phyloP scores from a whole-genome alignment of 225 moss, liverwort and hornwort genomes.

The Climacium dendroides region DNA sequence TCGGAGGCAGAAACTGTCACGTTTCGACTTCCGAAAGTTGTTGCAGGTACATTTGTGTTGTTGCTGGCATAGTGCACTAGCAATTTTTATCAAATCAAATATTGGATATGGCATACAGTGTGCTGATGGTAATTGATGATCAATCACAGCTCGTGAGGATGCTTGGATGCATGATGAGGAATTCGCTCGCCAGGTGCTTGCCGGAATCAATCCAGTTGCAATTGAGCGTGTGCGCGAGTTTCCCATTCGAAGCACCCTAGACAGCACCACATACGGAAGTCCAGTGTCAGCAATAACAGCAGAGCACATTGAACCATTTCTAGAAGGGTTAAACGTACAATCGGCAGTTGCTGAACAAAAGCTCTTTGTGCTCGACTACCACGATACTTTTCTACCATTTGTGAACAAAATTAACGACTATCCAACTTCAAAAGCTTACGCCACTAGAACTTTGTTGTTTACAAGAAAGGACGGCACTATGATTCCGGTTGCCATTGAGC shows the following conservation, averaged over 20 bases:
- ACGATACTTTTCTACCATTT: constrained; percentile 42
- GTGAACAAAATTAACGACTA: constrained; percentile 34
- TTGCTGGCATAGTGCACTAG: not conserved
- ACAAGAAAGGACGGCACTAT: constrained; percentile 34
- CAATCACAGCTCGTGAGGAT: constrained; percentile 33
- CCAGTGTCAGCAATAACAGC: constrained; percentile 37
- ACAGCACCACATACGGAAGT: constrained; percentile 18
- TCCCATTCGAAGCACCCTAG: constrained; percentile 39
- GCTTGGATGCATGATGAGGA: constrained; percentile 66
- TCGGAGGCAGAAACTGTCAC: not conserved
- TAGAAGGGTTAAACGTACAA: constrained; percentile 35
- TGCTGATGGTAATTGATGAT: not conserved
- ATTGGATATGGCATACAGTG: not conserved
- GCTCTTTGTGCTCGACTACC: constrained; percentile 48
- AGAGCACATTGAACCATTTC: constrained; percentile 30
- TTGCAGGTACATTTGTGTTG: constrained; percentile 17
- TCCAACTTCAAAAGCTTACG: constrained; percentile 40
- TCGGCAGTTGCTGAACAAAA: constrained; percentile 22
- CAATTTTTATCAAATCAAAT: not conserved
- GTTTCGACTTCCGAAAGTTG: constrained; percentile 32
- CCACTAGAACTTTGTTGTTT: constrained; percentile 35
- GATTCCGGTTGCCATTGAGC: constrained; percentile 54
- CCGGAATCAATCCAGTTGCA: constrained; percentile 56
- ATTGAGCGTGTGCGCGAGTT: constrained; percentile 48
- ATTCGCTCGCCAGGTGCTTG: constrained; percentile 56